phyloP scores from a whole-genome alignment of 2,329 filamentous ascomycete genomes.

The Trichoderma atroviride region DNA sequence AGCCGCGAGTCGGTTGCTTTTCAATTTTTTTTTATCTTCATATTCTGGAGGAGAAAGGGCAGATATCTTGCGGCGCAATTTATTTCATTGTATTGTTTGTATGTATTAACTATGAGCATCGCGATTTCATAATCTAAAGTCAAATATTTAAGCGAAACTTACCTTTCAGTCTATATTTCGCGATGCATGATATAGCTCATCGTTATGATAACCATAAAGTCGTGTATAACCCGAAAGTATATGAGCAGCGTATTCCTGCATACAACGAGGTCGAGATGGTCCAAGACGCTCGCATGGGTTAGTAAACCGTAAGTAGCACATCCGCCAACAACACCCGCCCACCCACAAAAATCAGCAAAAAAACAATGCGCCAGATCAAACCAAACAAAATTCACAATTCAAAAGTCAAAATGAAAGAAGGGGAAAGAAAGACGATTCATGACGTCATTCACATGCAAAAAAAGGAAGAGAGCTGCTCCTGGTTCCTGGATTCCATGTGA shows the following conservation, averaged over 20 bases:
- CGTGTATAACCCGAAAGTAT: background rate
- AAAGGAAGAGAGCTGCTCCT: background rate
- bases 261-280: background rate
- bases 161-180: background rate
- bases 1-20: background rate
- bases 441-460: slow-evolving; percentile 17
- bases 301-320: background rate
- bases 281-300: background rate
- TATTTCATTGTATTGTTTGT: background rate
- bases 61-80: background rate
- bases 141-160: background rate
- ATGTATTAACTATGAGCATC: background rate
- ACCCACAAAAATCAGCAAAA: background rate
- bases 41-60: background rate
- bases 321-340: background rate
- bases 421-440: background rate
- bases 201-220: background rate
- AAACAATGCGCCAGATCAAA: background rate
- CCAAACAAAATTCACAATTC: background rate
- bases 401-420: background rate
- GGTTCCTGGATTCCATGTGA: slow-evolving; percentile 24
- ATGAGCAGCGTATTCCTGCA: background rate
- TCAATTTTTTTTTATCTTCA: background rate
- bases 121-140: background rate
- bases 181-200: background rate